Evolutionary conservation across 495 filamentous ascomycete genomes (phyloP).

Genomic region (Neurospora sp.): DNA sequence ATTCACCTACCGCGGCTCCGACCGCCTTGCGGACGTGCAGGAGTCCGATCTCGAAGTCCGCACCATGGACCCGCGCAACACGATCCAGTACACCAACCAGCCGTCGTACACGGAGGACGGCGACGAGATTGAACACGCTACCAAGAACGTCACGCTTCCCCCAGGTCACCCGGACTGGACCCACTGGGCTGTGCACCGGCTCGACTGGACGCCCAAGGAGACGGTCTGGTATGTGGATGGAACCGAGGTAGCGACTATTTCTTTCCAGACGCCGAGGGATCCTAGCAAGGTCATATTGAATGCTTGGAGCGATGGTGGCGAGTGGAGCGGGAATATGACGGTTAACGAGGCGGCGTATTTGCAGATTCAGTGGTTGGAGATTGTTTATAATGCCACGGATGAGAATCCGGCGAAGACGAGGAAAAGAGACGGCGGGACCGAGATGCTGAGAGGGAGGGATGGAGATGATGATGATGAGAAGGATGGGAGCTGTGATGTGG

Average conservation of each 20-base stretch:
- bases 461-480: constrained; percentile 15
- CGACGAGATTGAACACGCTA: constrained; percentile 35
- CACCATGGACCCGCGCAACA: constrained; percentile 44
- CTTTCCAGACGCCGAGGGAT: constrained; percentile 50
- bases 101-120: constrained; percentile 40
- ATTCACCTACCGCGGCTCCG: constrained; percentile 49
- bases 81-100: constrained; percentile 67
- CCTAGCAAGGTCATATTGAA: constrained; percentile 56
- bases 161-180: constrained; percentile 42
- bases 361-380: constrained; percentile 66
- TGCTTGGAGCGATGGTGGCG: constrained; percentile 66
- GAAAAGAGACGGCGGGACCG: not conserved
- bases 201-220: constrained; percentile 55
- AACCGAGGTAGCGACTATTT: constrained; percentile 43
- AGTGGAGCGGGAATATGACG: constrained; percentile 65
- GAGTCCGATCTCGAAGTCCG: constrained; percentile 74
- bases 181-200: constrained; percentile 57
- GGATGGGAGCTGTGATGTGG: constrained; percentile 22
- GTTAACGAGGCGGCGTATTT: constrained; percentile 48
- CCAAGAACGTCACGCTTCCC: constrained; percentile 37
- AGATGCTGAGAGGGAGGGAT: constrained; percentile 5
- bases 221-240: constrained; percentile 65
- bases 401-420: not conserved
- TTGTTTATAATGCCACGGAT: constrained; percentile 53
- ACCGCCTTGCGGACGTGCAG: constrained; percentile 37